Base-by-base conservation (phyloP, 805 yeast genomes). In the Cyberlindnera mycetangii region DNA sequence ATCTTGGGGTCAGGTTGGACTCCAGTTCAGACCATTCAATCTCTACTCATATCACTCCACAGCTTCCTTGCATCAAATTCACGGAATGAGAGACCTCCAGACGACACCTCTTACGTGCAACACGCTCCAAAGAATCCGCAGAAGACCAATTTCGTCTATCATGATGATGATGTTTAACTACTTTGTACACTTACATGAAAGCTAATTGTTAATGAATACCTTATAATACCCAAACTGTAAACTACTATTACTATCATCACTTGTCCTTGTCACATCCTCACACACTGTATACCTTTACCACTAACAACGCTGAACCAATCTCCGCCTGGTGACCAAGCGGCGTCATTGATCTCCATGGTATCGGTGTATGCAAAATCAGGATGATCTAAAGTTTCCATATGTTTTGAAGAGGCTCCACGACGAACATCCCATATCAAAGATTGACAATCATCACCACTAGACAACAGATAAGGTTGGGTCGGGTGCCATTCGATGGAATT, bases 401-500 rank as follows among this genome's bases (percentile, higher is more conserved):
- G 41, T 36, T 21, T 37, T 11, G 33, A 17, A n/a, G 21, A 16
- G 14, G 37, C 33, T 2, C 48, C 39, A 24, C 42, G 31, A 10
- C 49, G 44, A 17, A 83, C 64, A 58, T 85, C 89, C 83, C 89
- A 83, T 15, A 80, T 69, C 22, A 85, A 63, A 1, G 83, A 83
- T 60, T 84, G 89, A 60, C 93, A 78, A 62, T 81, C 85, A 66
- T 83, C 83, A 54, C 84, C 74, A 54, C 96, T 82, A 1, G 82
- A 74, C 14, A 81, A 54, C 16, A 92, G 62, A 22, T 75, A 62
- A 48, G 84, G 81, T 25, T 80, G 74, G 1, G 75, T 62, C 0
- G 98, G 97, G 55, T 90, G 92, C 97, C 97, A 92, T 41, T 73
- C 66, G 15, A 90, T 75, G 50, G 81, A 72, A 59, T 92, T 92